Percentiles rank a stretch among this genome's conserved stretches.
These are phyloP conservation scores for Suillus cothurnatus DNA, from an alignment of 768 basidiomycete species.

Conservation along the genomic window DNA sequence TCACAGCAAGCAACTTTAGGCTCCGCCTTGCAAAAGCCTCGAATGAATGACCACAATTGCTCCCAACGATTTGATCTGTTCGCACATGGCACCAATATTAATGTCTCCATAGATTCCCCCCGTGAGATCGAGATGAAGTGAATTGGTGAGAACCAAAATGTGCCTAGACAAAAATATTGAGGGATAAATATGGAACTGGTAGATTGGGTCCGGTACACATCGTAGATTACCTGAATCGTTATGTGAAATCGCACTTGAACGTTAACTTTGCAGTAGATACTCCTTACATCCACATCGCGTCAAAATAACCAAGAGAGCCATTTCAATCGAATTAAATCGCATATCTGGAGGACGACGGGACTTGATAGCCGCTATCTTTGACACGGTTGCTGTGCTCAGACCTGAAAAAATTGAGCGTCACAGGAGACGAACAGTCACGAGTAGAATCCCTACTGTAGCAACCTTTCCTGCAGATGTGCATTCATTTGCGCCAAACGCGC, in stretches of 20 bases:
- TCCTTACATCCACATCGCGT: neutral
- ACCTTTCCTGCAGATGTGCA: constrained; percentile 14
- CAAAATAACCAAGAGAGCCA: neutral
- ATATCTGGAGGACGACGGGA: constrained; percentile 4
- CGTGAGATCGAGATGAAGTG: constrained; percentile 4
- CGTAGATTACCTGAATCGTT: neutral
- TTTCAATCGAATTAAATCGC: neutral
- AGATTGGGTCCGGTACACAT: neutral
- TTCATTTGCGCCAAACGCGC: constrained; percentile 16
- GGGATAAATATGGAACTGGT: neutral
- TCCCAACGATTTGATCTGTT: neutral
- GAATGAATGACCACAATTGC: neutral
- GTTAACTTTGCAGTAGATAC: neutral
- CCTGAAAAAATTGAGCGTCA: neutral
- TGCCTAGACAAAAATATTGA: constrained; percentile 7
- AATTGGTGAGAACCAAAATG: neutral
- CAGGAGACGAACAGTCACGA: neutral
- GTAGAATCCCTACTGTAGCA: constrained; percentile 3
- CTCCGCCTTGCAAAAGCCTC: neutral
- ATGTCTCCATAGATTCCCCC: neutral
- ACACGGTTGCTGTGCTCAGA: constrained; percentile 1
- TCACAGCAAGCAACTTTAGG: too few relatives aligned
- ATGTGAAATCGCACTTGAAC: constrained; percentile 3
- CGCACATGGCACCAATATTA: constrained; percentile 2
- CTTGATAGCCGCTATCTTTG: constrained; percentile 13